Base-by-base conservation (phyloP, 2,329 filamentous ascomycete genomes). In the Dactylellina haptotyla region DNA sequence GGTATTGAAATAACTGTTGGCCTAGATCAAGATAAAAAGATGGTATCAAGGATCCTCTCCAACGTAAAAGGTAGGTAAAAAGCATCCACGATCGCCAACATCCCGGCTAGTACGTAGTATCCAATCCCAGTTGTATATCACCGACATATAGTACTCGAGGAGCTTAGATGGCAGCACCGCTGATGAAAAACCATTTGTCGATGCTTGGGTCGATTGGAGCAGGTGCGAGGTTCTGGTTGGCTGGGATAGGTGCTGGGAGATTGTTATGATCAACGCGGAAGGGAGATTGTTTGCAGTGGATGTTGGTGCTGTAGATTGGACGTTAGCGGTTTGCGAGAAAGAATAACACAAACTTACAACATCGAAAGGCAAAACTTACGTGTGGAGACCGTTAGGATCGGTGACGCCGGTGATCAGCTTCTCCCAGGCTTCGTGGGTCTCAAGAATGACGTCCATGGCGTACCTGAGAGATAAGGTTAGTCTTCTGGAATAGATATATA, bases 131-230 rank as follows among this genome's bases (percentile, higher is more conserved):
- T 41, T 41, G 28, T 26, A 50, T 28, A 50, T 50, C 16, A n/a
- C 12, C n/a, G 4, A 20, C 2, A 37, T 14, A 26, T 53, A 20
- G 4, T 6, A 18, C 25, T 5, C 12, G 10, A 18, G 28, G 23
- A n/a, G 37, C 26, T 32, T 91, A 94, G 79, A 90, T 86, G 79
- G 93, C 92, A 81, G 95, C 95, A 83, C 95, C 95, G 82, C 93
- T 97, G 84, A 99, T 99, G 89, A 98, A 99, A 90, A 99, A 99
- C 95, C 95, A 99, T 89, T 99, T 99, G 88, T 99, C 95, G 81
- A 98, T 97, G 83, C 90, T 96, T 81, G 88, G 87, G 81, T 99
- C 95, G 79, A 99, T 97, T 80, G 94, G 93, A 77, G 90, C 94
- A 74, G 95, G 88, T 64, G 87, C 82, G 70, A 96, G 85, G 80